Evolutionary conservation across 805 yeast genomes (phyloP).

Genomic region (Crinitomyces ghanaensis): DNA sequence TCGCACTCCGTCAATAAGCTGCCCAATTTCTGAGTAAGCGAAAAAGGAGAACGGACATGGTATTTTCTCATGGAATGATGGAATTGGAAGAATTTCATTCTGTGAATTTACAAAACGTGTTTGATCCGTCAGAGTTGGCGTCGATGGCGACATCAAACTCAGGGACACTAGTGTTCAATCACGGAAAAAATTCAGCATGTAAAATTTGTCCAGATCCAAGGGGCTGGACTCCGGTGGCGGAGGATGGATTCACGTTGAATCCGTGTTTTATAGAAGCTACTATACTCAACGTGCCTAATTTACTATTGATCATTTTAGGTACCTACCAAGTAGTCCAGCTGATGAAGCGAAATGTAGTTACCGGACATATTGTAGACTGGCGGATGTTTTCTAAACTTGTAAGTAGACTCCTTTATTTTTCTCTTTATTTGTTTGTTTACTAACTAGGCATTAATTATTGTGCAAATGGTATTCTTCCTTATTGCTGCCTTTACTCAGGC

Average conservation of each 20-base stretch:
- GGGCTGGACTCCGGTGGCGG: conserved; percentile 30
- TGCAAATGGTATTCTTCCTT: conserved; percentile 10
- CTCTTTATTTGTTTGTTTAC: conserved; percentile 11
- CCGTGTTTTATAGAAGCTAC: conserved; percentile 32
- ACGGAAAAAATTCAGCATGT: too few species aligned
- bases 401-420: conserved; percentile 2
- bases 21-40: too few species aligned
- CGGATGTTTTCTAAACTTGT: conserved; percentile 15
- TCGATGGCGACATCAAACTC: too few species aligned
- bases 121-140: too few species aligned
- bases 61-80: too few species aligned
- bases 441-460: conserved; percentile 10
- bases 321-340: conserved; percentile 19
- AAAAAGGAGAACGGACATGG: too few species aligned
- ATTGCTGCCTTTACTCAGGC: conserved; percentile 10
- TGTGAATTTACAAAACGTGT: too few species aligned
- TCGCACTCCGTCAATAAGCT: too few species aligned
- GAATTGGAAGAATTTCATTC: too few species aligned
- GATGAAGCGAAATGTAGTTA: conserved; percentile 14
- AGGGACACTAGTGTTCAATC: too few species aligned
- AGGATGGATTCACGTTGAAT: conserved; percentile 19
- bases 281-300: conserved; percentile 21
- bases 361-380: conserved; percentile 16
- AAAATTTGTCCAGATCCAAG: conserved; percentile 8
- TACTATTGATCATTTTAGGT: conserved; percentile 23